These are phyloP conservation scores for Hyphopichia homilentoma DNA, from an alignment of 805 yeast genomes.

Conservation along the genomic window DNA sequence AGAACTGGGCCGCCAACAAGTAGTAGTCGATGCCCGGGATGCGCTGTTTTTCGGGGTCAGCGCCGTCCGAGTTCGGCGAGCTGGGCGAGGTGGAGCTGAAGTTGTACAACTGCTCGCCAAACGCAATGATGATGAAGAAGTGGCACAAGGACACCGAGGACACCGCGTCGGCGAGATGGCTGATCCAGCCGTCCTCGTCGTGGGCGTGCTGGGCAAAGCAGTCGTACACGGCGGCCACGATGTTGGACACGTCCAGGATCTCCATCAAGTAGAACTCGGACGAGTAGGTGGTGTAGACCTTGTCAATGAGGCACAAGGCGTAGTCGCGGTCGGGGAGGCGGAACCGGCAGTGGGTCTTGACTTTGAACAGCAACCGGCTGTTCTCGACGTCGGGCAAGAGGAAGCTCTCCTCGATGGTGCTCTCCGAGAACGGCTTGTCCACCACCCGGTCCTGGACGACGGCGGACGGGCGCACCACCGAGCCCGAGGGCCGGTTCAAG, in stretches of 20 bases:
- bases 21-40: conserved; percentile 35
- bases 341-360: conserved; percentile 14
- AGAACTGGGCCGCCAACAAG: conserved; percentile 27
- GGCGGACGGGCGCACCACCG: too few relatives aligned
- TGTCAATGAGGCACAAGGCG: conserved; percentile 18
- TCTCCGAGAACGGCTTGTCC: not conserved
- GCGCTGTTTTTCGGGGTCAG: conserved; percentile 2
- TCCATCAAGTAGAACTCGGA: conserved; percentile 35
- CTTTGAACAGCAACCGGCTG: conserved; percentile 19
- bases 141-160: conserved; percentile 17
- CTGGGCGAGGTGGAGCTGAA: conserved; percentile 3
- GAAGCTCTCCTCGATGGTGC: conserved; percentile 15
- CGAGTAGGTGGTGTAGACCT: conserved; percentile 27
- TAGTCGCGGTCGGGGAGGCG: conserved; percentile 22
- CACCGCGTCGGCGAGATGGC: not conserved
- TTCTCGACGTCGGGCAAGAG: conserved; percentile 24
- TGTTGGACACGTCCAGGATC: conserved; percentile 11
- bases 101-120: conserved; percentile 31
- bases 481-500: too few relatives aligned
- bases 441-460: not conserved
- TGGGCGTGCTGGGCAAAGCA: not conserved
- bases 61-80: conserved; percentile 1
- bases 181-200: conserved; percentile 10
- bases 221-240: conserved; percentile 13
- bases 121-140: conserved; percentile 32